Conservation (phyloP, 345 rosid genomes). For the Aurinia saxatilis region DNA sequence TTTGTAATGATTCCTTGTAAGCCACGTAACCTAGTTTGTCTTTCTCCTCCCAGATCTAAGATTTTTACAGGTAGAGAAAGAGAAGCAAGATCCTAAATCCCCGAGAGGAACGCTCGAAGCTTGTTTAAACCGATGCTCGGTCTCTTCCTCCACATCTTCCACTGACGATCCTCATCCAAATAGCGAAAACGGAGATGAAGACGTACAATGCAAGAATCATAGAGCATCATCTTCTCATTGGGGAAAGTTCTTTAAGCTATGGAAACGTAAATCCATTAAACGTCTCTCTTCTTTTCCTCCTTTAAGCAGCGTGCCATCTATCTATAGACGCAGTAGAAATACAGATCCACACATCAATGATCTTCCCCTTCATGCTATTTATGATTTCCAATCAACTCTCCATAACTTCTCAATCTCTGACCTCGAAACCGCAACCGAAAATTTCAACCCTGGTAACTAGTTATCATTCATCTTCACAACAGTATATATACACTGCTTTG, state of each 20-base stretch:
- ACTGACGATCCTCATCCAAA: constrained; percentile 7
- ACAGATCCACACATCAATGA: constrained; percentile 34
- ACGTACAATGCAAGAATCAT: constrained; percentile 19
- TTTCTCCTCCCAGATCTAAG: constrained; percentile 40
- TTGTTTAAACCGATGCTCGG: constrained; percentile 25
- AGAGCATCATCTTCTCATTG: constrained; percentile 43
- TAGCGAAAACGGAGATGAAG: constrained; percentile 8
- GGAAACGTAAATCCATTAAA: constrained; percentile 57
- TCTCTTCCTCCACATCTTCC: constrained; percentile 16
- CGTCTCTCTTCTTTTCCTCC: constrained; percentile 46
- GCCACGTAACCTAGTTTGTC: constrained; percentile 6
- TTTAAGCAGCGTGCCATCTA: constrained; percentile 21
- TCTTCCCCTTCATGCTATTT: constrained; percentile 43
- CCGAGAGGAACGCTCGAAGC: constrained; percentile 71
- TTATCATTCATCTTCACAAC: background rate
- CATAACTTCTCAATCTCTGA: constrained; percentile 50
- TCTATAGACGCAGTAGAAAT: constrained; percentile 33
- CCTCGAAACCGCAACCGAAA: constrained; percentile 58
- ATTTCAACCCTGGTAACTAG: constrained; percentile 50
- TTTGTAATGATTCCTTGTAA: background rate
- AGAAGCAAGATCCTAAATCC: constrained; percentile 41
- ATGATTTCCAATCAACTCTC: constrained; percentile 52
- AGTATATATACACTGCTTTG: background rate
- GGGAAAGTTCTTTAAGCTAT: constrained; percentile 58
- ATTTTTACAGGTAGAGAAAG: constrained; percentile 32